Conservation (phyloP, 805 yeast species). For the Wilhelminamyces savonicus region DNA sequence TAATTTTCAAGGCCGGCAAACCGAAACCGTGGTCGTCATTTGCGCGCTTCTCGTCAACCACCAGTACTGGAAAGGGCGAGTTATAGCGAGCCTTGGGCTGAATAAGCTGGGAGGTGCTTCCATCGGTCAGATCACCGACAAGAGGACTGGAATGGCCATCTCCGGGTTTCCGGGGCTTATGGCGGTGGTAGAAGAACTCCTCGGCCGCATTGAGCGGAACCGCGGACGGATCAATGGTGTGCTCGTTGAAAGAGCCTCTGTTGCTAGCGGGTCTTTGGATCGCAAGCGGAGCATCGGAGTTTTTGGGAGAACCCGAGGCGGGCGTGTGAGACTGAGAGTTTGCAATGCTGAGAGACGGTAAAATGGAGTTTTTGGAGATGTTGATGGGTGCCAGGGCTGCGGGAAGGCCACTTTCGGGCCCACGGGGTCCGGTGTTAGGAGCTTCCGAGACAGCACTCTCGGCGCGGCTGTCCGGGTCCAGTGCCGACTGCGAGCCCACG, state of each 20-base stretch:
- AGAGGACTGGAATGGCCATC: slow-evolving; percentile 2
- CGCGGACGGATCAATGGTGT: too few species aligned
- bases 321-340: slow-evolving; percentile 16
- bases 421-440: too few species aligned
- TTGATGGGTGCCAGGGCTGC: too few species aligned
- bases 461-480: too few species aligned
- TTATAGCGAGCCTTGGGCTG: slow-evolving; percentile 40
- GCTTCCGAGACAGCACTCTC: too few species aligned
- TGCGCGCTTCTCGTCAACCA: slow-evolving; percentile 21
- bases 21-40: slow-evolving; percentile 28
- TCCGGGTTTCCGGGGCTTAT: slow-evolving; percentile 17
- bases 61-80: slow-evolving; percentile 21
- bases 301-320: slow-evolving; percentile 5
- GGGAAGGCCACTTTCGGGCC: too few species aligned
- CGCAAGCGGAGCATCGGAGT: too few species aligned
- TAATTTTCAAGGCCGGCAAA: slow-evolving; percentile 29
- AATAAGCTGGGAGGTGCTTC: slow-evolving; percentile 27
- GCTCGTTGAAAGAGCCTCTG: too few species aligned
- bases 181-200: slow-evolving; percentile 41
- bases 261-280: too few species aligned
- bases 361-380: slow-evolving; percentile 24
- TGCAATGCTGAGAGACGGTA: slow-evolving; percentile 34
- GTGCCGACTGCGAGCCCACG: too few species aligned
- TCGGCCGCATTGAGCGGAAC: slow-evolving; percentile 37
- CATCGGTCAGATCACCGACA: slow-evolving; percentile 19